A percentile compares a stretch with the other conserved stretches of the same genome.
phyloP scores from a whole-genome alignment of 2,329 filamentous ascomycete species.

The Ophiosphaerella herpotricha region DNA sequence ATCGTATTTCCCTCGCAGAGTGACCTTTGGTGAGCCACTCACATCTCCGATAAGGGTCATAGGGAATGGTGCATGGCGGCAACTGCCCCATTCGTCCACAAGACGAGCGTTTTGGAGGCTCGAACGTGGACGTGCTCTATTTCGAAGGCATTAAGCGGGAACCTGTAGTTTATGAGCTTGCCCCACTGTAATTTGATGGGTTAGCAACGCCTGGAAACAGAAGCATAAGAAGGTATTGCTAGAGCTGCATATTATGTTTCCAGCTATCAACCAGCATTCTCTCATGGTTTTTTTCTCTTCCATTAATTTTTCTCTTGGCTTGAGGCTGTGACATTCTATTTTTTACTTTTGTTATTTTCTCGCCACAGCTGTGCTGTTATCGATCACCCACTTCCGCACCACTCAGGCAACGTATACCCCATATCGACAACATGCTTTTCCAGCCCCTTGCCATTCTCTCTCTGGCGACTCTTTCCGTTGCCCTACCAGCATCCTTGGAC shows the following conservation, averaged over 20 bases:
- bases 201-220: neutral
- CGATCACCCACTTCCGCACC: slow-evolving; percentile 6
- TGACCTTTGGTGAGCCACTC: slow-evolving; percentile 2
- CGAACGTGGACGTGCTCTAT: neutral
- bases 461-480: slow-evolving; percentile 31
- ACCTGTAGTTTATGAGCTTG: slow-evolving; percentile 7
- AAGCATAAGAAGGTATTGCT: slow-evolving; percentile 13
- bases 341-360: slow-evolving; percentile 12
- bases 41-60: neutral
- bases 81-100: slow-evolving; percentile 16
- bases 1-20: slow-evolving; percentile 17
- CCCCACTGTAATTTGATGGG: neutral
- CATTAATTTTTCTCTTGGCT: slow-evolving; percentile 23
- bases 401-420: slow-evolving; percentile 3
- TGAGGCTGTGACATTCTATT: slow-evolving; percentile 31
- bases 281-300: slow-evolving; percentile 11
- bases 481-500: slow-evolving; percentile 27
- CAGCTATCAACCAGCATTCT: slow-evolving; percentile 23
- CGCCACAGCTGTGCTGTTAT: slow-evolving; percentile 35
- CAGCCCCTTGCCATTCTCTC: slow-evolving; percentile 31
- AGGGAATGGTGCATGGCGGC: slow-evolving; percentile 11
- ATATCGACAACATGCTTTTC: slow-evolving; percentile 33
- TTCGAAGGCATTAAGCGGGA: slow-evolving; percentile 13
- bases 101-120: slow-evolving; percentile 12
- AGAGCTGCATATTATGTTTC: slow-evolving; percentile 19